Base-by-base conservation (phyloP, 352 stramenopile species). In the Globisporangium orthogonon region DNA sequence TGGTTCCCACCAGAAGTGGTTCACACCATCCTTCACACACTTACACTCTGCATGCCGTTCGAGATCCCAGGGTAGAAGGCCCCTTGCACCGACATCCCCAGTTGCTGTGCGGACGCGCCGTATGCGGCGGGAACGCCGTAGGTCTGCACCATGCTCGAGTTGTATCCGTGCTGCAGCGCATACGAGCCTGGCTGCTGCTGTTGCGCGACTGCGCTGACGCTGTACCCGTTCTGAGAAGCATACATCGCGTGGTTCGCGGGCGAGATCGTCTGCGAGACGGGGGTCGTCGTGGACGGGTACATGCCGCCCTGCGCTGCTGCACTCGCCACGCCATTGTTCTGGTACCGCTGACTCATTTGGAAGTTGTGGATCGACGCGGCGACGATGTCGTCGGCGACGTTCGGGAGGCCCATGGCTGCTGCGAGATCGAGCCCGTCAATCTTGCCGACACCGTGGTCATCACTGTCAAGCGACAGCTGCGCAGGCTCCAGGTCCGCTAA, bases 301-400 rank as follows among this genome's bases (percentile, higher is more conserved):
- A 49, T 46, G 30, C 41, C 66, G 14, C 51, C 52, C 17, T 31
- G 33, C 40, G 56, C 51, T 4, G 63, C 54, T 44, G 28, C 47
- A 15, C 40, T 45, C 33, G 43, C 46, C 29, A 35, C 40, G 13
- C 45, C 18, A 15, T 29, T 53, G 47, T 43, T 60, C 47, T 71
- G 74, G 23, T 71, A 87, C 18, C 73, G 74, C 53, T 88, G 80
- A 33, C 67, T 88, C 65, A 90, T 81, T 23, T 74, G 73, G 52
- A 88, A 91, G 35, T 83, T 88, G 57, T 89, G 78, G 56, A 91
- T 89, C 5, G 78, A 89, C 4, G 73, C 71, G 3, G 78, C 78
- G 40, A 89, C 78, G 17, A 91, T 52, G 29, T 91, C 78, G 44
- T 85, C 76, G 31, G 83, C 87, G 37, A 87, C 69, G 54, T 78